phyloP scores from a whole-genome alignment of 768 basidiomycete genomes.

The Lactarius hatsudake region DNA sequence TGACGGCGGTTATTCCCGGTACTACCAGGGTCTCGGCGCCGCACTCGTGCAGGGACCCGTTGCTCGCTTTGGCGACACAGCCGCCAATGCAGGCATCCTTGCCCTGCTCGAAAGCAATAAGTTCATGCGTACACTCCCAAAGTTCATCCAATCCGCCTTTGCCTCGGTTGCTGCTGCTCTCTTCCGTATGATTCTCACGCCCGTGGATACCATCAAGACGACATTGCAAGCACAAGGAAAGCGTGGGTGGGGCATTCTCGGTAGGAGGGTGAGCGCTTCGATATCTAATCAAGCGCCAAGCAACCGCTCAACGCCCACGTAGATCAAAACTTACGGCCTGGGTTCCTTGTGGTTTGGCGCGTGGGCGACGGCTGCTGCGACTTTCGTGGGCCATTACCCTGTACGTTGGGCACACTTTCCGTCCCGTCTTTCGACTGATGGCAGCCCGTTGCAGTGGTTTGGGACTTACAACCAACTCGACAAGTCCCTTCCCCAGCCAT shows the following conservation, averaged over 20 bases:
- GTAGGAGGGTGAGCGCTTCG: conserved; percentile 49
- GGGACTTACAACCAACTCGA: conserved; percentile 81
- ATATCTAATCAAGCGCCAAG: not conserved
- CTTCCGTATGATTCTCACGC: conserved; percentile 90
- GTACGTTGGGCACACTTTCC: conserved; percentile 39
- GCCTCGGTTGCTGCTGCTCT: conserved; percentile 75
- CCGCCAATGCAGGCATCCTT: conserved; percentile 89
- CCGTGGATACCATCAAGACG: conserved; percentile 93
- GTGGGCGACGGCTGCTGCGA: conserved; percentile 87
- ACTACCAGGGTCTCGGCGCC: conserved; percentile 83
- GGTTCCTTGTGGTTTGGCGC: conserved; percentile 88
- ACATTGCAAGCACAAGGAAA: conserved; percentile 91
- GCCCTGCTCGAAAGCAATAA: conserved; percentile 78
- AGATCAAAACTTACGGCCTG: conserved; percentile 76
- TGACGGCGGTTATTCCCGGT: conserved; percentile 80
- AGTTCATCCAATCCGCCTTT: conserved; percentile 71
- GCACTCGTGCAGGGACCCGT: conserved; percentile 86
- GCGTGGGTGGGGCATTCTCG: conserved; percentile 62
- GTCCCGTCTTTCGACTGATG: not conserved
- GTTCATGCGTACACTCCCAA: conserved; percentile 62
- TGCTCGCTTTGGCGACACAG: conserved; percentile 91
- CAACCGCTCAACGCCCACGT: not conserved
- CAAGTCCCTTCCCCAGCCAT: conserved; percentile 54
- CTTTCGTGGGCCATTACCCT: conserved; percentile 90
- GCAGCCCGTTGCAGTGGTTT: conserved; percentile 58